Base-by-base conservation (phyloP, 768 basidiomycete species). In the Termitomyces sp. region DNA sequence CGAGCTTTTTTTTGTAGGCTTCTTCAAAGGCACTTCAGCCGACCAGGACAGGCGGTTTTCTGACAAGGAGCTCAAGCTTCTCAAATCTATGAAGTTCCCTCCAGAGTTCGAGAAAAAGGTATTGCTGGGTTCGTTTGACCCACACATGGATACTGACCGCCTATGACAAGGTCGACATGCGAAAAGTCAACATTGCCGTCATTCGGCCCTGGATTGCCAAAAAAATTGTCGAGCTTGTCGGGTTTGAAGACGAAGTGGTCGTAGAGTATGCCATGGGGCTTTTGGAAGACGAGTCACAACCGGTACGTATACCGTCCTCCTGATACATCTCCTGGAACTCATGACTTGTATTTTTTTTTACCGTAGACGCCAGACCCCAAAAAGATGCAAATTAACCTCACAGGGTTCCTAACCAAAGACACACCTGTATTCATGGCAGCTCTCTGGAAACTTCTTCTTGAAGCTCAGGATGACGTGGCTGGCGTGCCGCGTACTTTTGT, bases 191-290 rank as follows among this genome's bases (percentile, higher is more conserved):
- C 70, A 65, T 98, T 60, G 77, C 82, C 18, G 94, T 98, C 64
- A 90, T 99, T 68, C 80, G 91, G 58, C 92, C 94, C 3, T 99
- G 97, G 97, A 87, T 98, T 59, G 90, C 92, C 15, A 94, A 93
- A 79, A 90, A 92, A 72, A 88, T 97, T 56, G 82, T 89, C 3
- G 91, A 94, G 57, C 81, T 97, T 22, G 84, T 94, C 44, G 93
- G 95, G 2, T 85, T 98, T 37, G 97, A 99, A 66, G 97, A 99
- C 71, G 97, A 99, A 69, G 87, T 99, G 44, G 88, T 98, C 42
- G 86, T 98, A 29, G 96, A 98, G 68, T 98, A 97, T 68, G 93
- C 94, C 18, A 92, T 94, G 85, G 93, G 93, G 18, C 78, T 98
- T 20, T 75, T 99, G 5, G 97, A 99, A 68, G 92, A 97, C 65